A percentile compares a stretch with the other conserved stretches of the same genome.
phyloP scores from a whole-genome alignment of 192 early-diverging fungal species.

The Coemansia sp. region DNA sequence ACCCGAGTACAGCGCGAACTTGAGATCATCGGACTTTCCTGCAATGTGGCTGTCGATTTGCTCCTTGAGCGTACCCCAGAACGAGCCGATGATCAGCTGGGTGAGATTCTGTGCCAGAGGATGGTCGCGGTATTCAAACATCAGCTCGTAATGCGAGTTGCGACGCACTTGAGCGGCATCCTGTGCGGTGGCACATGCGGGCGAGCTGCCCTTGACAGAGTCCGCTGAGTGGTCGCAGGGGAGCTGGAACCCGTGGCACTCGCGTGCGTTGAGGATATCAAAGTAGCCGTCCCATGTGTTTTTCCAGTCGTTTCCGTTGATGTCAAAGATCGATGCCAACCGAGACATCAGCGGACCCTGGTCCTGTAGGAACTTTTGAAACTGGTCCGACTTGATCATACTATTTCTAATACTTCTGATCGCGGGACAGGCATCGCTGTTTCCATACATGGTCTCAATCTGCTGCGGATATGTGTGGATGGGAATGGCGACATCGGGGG shows the following conservation, averaged over 20 bases:
- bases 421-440: conserved; percentile 44
- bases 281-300: conserved; percentile 34
- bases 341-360: conserved; percentile 37
- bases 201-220: conserved; percentile 5
- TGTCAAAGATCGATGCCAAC: conserved; percentile 32
- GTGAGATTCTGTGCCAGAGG: conserved; percentile 20
- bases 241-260: conserved; percentile 30
- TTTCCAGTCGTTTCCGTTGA: conserved; percentile 23
- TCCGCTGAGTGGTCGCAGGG: conserved; percentile 19
- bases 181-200: conserved; percentile 33
- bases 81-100: conserved; percentile 47
- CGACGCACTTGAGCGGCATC: conserved; percentile 28
- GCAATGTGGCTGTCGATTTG: conserved; percentile 27
- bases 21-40: conserved; percentile 23
- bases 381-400: conserved; percentile 17
- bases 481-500: conserved; percentile 18
- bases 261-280: conserved; percentile 40
- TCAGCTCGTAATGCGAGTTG: conserved; percentile 34
- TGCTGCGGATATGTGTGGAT: conserved; percentile 51
- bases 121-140: conserved; percentile 37
- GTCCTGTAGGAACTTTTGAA: conserved; percentile 31
- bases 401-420: conserved; percentile 5
- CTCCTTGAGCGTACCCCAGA: conserved; percentile 43
- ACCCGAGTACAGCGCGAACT: conserved; percentile 54
- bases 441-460: conserved; percentile 53